Evolutionary conservation across 2,329 filamentous ascomycete genomes (phyloP), one percentile per base, ranked within the genome.

Genomic region (Colletotrichum sp.): DNA sequence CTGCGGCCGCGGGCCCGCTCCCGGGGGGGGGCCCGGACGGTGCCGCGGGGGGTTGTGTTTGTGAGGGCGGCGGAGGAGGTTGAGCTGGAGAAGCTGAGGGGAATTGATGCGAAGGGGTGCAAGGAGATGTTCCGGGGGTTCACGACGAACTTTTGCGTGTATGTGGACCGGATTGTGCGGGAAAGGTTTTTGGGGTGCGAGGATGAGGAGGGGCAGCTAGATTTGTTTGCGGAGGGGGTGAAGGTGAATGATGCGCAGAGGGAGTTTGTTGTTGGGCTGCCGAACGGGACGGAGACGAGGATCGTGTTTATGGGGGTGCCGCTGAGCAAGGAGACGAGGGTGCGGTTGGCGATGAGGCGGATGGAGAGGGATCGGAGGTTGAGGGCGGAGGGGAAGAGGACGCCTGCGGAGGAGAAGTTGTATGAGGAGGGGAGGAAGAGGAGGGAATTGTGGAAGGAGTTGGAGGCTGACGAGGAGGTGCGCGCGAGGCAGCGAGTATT

Each of bases 111-210:
- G 32, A 30, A 22, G 32, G 63, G 30, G 55, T 67, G 63, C 5
- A 72, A 36, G 61, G 57, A 68, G 27, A 28, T 75, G 13, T 64
- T 68, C 64, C 36, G 70, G 12, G 27, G n/a, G 11, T 75, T 75
- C 16, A 75, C 69, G 39, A 75, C 73, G 8, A 75, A 75, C 32
- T 75, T 75, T 12, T 75, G 73, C 44, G 65, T 75, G 25, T 39
- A 75, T 8, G 57, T 75, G 7, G 57, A 63, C 2, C 5, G 27
- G 8, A 71, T 77, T 61, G 71, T 71, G 25, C 39, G 68, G 71
- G 30, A 55, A 28, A 48, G 8, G 7, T 77, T 74, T 3, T 22
- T 74, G 3, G 52, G 71, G 28, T 63, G 63, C 27, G 39, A 16
- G 52, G 63, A 52, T 15, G 25, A 22, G 11, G 34, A 68, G 15